Percentiles rank a stretch among this genome's conserved stretches.
Conservation (phyloP, 2,329 filamentous ascomycete species). For the Cadophora malorum region DNA sequence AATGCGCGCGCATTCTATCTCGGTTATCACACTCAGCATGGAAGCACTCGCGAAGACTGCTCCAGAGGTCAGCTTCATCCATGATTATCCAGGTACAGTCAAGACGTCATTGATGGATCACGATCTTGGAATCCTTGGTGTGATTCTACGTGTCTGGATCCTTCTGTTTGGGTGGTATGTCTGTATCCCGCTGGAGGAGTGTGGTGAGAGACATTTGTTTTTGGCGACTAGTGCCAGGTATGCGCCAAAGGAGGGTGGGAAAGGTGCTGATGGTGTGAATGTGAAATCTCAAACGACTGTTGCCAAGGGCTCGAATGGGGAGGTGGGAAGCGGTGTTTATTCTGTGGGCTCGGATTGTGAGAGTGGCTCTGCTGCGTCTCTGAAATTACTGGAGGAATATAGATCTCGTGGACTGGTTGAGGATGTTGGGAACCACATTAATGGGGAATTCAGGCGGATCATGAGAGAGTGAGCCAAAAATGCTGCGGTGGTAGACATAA, state of each 20-base stretch:
- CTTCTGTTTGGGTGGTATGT: conserved; percentile 21
- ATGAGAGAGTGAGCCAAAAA: background rate
- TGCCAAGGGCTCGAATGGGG: conserved; percentile 26
- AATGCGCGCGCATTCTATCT: conserved; percentile 31
- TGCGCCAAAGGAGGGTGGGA: conserved; percentile 12
- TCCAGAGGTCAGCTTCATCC: conserved; percentile 35
- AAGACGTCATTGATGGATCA: conserved; percentile 22
- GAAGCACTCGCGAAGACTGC: conserved; percentile 33
- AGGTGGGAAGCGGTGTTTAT: conserved; percentile 35
- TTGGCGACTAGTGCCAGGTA: conserved; percentile 34
- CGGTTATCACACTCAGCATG: conserved; percentile 33
- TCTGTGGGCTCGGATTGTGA: conserved; percentile 29
- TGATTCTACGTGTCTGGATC: conserved; percentile 16
- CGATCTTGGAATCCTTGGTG: conserved; percentile 15
- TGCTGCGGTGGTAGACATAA: background rate
- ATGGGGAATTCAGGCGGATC: conserved; percentile 29
- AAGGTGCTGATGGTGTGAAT: conserved; percentile 20
- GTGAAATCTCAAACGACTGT: conserved; percentile 7
- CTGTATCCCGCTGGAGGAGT: conserved; percentile 33
- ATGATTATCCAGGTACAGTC: conserved; percentile 36
- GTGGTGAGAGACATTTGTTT: conserved; percentile 37
- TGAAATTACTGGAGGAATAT: conserved; percentile 26
- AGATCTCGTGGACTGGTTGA: conserved; percentile 31
- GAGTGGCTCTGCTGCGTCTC: conserved; percentile 25
- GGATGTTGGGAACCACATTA: conserved; percentile 27